These are phyloP conservation scores for Alternaria tenuissima DNA, from an alignment of 2,329 filamentous ascomycete genomes.

Conservation along the genomic window DNA sequence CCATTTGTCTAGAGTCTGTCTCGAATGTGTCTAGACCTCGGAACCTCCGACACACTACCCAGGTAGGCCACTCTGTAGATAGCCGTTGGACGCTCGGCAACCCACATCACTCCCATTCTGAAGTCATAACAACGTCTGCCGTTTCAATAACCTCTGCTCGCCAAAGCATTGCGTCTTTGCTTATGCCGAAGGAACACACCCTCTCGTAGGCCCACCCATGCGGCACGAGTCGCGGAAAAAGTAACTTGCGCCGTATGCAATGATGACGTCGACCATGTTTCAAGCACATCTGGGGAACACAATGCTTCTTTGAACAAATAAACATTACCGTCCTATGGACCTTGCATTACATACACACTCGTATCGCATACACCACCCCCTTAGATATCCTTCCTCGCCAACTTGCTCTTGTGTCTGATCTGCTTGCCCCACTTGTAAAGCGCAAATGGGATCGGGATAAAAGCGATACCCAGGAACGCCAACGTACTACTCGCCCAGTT, in stretches of 20 bases:
- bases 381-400: conserved; percentile 54
- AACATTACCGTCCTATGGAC: conserved; percentile 1
- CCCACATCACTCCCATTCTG: not conserved
- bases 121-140: not conserved
- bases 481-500: conserved; percentile 54
- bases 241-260: not conserved
- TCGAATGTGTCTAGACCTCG: not conserved
- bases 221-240: not conserved
- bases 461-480: conserved; percentile 53
- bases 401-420: conserved; percentile 53
- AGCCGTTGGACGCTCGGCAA: not conserved
- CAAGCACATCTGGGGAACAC: not conserved
- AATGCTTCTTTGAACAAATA: not conserved
- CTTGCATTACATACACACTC: not conserved
- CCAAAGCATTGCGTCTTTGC: not conserved
- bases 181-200: not conserved
- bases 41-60: not conserved
- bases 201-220: not conserved
- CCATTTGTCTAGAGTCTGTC: not conserved
- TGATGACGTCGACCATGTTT: conserved; percentile 9
- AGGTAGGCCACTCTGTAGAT: not conserved
- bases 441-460: conserved; percentile 58
- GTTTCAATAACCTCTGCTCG: not conserved
- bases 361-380: not conserved
- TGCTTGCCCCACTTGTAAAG: conserved; percentile 54